A percentile compares a stretch with the other conserved stretches of the same genome.
These are phyloP conservation scores for Camelina neglecta DNA, from an alignment of 345 rosid genomes.

Conservation along the genomic window DNA sequence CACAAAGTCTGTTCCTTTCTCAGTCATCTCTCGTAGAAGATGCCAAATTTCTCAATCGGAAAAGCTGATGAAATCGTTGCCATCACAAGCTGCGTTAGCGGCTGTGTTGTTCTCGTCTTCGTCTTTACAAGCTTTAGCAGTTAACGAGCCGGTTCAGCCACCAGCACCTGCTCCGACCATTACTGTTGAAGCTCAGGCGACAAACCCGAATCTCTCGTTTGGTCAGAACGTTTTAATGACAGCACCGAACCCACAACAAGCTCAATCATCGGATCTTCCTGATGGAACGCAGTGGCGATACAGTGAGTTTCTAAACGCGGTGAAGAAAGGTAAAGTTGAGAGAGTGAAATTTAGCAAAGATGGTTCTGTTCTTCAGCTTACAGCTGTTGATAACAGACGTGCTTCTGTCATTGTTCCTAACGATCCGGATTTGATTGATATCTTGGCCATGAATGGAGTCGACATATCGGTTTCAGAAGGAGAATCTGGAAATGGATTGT, in stretches of 20 bases:
- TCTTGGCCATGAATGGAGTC: conserved; percentile 75
- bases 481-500: conserved; percentile 66
- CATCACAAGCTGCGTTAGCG: conserved; percentile 56
- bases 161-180: conserved; percentile 18
- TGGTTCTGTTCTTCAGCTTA: conserved; percentile 67
- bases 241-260: conserved; percentile 56
- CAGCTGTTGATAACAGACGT: conserved; percentile 71
- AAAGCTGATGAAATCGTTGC: conserved; percentile 37
- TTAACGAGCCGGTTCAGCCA: conserved; percentile 42
- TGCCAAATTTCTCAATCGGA: conserved; percentile 33
- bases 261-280: conserved; percentile 65
- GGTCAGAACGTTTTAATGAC: conserved; percentile 57
- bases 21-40: conserved; percentile 38
- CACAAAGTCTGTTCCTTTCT: conserved; percentile 14
- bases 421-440: conserved; percentile 78
- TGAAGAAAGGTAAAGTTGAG: conserved; percentile 76
- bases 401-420: conserved; percentile 68
- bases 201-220: conserved; percentile 47
- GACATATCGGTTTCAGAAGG: conserved; percentile 84
- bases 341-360: conserved; percentile 81
- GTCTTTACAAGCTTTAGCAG: conserved; percentile 59
- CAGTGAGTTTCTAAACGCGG: conserved; percentile 82
- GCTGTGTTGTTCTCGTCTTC: conserved; percentile 58
- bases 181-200: conserved; percentile 52
- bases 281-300: conserved; percentile 78